Evolutionary conservation across 1,284 basidiomycete species (phyloP).

Genomic region (Cutaneotrichosporon sp.): DNA sequence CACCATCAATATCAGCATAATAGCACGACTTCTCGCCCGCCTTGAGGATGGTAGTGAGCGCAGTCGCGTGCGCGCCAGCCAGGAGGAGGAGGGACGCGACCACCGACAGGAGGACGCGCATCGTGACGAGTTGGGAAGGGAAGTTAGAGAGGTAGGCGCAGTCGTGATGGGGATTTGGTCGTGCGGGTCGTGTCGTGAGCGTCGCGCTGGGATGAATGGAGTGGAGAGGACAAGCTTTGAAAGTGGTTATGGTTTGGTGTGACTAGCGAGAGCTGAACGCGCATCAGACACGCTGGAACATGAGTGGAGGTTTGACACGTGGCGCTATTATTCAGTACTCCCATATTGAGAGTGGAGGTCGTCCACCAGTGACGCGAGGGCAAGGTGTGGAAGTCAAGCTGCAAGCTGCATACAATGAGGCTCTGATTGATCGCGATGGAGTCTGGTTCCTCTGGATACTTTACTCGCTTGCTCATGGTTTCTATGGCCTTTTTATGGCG

Average conservation of each 20-base stretch:
- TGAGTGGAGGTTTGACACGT: neutral
- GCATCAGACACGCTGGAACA: neutral
- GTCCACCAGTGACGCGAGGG: too few relatives aligned
- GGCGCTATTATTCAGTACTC: neutral
- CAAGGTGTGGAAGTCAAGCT: too few relatives aligned
- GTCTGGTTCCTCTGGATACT: too few relatives aligned
- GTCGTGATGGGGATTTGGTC: neutral
- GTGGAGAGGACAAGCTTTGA: too few relatives aligned
- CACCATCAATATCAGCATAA: slow-evolving; percentile 85
- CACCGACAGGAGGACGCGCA: slow-evolving; percentile 17
- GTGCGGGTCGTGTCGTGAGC: slow-evolving; percentile 1
- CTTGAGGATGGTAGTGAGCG: slow-evolving; percentile 80
- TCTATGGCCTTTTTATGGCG: too few relatives aligned
- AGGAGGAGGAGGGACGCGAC: slow-evolving; percentile 24
- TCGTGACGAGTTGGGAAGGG: neutral
- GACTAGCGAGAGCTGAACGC: neutral
- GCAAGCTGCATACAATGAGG: too few relatives aligned
- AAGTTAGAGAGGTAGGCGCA: neutral
- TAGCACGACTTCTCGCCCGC: slow-evolving; percentile 90
- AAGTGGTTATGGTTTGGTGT: neutral
- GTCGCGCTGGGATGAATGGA: neutral
- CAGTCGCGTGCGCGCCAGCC: slow-evolving; percentile 56
- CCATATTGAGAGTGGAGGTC: too few relatives aligned
- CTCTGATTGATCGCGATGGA: too few relatives aligned
- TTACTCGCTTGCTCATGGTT: too few relatives aligned